Evolutionary conservation across 2,329 filamentous ascomycete species (phyloP).

Genomic region (Aspergillus quadricinctus): DNA sequence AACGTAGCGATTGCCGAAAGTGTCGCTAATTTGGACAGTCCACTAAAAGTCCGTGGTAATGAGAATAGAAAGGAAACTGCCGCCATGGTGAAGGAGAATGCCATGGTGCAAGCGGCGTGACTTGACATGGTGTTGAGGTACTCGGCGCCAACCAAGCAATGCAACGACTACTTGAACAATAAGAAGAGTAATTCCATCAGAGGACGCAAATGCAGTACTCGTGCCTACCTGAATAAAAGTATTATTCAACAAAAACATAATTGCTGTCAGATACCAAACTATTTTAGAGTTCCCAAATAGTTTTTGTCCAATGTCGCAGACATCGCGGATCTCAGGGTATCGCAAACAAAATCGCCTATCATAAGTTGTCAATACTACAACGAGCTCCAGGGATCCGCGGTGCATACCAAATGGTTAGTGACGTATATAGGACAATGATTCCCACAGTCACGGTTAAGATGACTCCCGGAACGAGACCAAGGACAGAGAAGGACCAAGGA

Average conservation of each 20-base stretch:
- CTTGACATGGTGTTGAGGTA: slow-evolving; percentile 86
- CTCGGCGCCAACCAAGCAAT: slow-evolving; percentile 78
- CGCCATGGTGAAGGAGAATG: slow-evolving; percentile 69
- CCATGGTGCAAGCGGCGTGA: slow-evolving; percentile 69
- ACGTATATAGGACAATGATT: slow-evolving; percentile 77
- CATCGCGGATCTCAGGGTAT: slow-evolving; percentile 85
- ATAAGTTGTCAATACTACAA: slow-evolving; percentile 25
- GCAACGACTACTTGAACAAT: slow-evolving; percentile 55
- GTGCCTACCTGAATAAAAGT: slow-evolving; percentile 86
- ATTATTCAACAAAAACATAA: slow-evolving; percentile 93
- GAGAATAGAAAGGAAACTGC: slow-evolving; percentile 74
- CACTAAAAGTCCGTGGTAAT: slow-evolving; percentile 77
- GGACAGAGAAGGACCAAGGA: slow-evolving; percentile 82
- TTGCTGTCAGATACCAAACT: slow-evolving; percentile 63
- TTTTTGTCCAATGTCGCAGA: slow-evolving; percentile 93
- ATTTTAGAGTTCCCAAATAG: slow-evolving; percentile 81
- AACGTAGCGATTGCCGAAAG: slow-evolving; percentile 84
- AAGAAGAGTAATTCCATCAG: slow-evolving; percentile 11
- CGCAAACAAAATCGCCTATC: slow-evolving; percentile 82
- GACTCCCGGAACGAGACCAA: slow-evolving; percentile 80
- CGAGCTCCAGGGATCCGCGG: slow-evolving; percentile 2
- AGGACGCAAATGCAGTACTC: too few species aligned
- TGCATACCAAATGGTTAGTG: slow-evolving; percentile 57
- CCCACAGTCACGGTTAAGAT: slow-evolving; percentile 79
- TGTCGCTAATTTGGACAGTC: slow-evolving; percentile 73